A percentile compares a stretch with the other conserved stretches of the same genome.
phyloP scores from a whole-genome alignment of 352 stramenopile genomes.

The Phytophthora sojae region DNA sequence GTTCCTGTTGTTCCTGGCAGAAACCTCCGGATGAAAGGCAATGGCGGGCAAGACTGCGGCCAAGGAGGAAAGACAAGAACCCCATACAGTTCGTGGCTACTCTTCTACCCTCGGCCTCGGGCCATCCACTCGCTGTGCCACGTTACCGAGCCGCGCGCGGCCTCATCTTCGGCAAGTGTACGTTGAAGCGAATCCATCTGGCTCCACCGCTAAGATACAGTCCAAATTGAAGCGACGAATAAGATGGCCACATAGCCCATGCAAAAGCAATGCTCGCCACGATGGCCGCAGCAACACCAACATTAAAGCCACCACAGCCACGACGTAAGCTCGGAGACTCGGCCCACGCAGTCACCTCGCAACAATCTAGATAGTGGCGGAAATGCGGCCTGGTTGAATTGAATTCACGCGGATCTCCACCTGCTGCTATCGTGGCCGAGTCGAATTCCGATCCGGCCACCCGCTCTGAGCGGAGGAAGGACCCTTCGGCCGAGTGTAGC shows the following conservation, averaged over 20 bases:
- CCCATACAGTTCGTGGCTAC: neutral
- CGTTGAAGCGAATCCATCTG: conserved; percentile 7
- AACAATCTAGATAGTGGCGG: neutral
- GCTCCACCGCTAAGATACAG: conserved; percentile 14
- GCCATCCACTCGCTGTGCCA: conserved; percentile 2
- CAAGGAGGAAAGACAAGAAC: neutral
- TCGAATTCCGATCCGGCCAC: conserved; percentile 8
- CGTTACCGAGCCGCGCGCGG: conserved; percentile 15
- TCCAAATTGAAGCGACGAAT: conserved; percentile 25
- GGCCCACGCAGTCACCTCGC: too few species aligned
- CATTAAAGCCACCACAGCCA: neutral
- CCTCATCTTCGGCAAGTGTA: neutral
- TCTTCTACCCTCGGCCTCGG: neutral
- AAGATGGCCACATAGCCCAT: conserved; percentile 11
- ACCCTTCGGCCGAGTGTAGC: neutral
- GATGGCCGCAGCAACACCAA: neutral
- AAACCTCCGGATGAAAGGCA: too few species aligned
- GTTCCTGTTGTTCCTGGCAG: too few species aligned
- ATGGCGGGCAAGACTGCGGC: too few species aligned
- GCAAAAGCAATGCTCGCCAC: neutral
- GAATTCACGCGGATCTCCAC: conserved; percentile 5
- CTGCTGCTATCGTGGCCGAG: neutral
- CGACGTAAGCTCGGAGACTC: too few species aligned
- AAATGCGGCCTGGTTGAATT: neutral
- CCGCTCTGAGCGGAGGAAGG: conserved; percentile 18